Evolutionary conservation across 257 asterid species (phyloP), one percentile per base, ranked within the genome.

Genomic region (Voacanga thouarsii): DNA sequence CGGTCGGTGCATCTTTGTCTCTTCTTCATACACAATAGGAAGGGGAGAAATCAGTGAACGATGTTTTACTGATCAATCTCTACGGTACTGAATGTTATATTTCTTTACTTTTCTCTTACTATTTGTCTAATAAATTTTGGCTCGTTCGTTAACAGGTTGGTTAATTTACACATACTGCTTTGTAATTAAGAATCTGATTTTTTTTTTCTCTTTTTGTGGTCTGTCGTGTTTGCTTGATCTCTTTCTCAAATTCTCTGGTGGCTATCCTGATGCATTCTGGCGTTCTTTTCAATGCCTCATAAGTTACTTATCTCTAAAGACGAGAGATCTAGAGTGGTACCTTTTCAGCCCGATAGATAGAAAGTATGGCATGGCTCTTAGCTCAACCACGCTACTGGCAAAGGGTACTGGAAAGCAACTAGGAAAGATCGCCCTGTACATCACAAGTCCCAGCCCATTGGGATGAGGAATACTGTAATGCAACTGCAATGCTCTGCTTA

Each of bases 391-490:
- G 98, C 98, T 75, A 94, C 98, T 5, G 98, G 97, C 19, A 81
- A 88, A 79, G 98, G 98, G 2, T 94, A 92, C 72, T 94, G 98
- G 98, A 94, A 94, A 80, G 98, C 98, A 1, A 94, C 98, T 14
- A 97, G 98, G 28, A 94, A 92, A 79, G 98, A 94, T 72, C 89
- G 98, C 64, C 76, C 88, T 0, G 98, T 94, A 26, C 91, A 89
- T 7, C 98, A 94, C 74, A 88, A 91, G 75, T 79, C 79, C 65
- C 83, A 82, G 63, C 84, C 90, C 7, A 92, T 90, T 75, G 98
- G 98, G 64, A 94, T 94, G 98, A 94, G 92, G 84, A 94, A 94
- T 75, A 94, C 99, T 0, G 97, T 94, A 15, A 94, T 94, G 99
- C 99, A 94, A n/a, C n/a, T n/a, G n/a, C n/a, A n/a, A n/a, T n/a